Evolutionary conservation across 2,329 filamentous ascomycete genomes (phyloP).

Genomic region (Ascochyta pisi): DNA sequence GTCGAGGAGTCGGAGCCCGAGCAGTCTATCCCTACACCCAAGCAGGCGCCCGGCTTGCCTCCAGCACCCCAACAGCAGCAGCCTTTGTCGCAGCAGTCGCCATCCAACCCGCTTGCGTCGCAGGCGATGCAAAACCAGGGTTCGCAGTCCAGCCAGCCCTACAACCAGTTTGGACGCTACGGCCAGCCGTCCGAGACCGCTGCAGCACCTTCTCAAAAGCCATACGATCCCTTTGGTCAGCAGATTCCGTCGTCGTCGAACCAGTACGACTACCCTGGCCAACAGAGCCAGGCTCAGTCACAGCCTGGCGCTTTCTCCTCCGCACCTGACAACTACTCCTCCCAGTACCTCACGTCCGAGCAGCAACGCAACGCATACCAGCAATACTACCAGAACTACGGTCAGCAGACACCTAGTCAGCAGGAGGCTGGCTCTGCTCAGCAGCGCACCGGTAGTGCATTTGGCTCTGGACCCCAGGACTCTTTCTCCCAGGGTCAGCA

Average conservation of each 20-base stretch:
- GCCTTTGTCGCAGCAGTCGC: constrained; percentile 51
- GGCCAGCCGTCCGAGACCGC: constrained; percentile 67
- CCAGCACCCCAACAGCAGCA: constrained; percentile 65
- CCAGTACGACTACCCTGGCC: constrained; percentile 57
- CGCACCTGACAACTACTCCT: constrained; percentile 78
- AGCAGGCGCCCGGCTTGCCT: constrained; percentile 67
- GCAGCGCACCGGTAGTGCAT: constrained; percentile 79
- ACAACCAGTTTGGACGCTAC: constrained; percentile 75
- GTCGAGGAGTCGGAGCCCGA: constrained; percentile 50
- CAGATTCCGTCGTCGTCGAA: constrained; percentile 63
- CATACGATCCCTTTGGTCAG: constrained; percentile 85
- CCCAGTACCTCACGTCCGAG: constrained; percentile 79
- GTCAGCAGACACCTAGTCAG: constrained; percentile 61
- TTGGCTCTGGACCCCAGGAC: constrained; percentile 67
- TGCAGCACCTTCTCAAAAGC: constrained; percentile 72
- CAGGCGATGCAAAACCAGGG: constrained; percentile 63
- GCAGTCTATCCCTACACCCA: constrained; percentile 57
- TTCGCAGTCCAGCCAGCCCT: constrained; percentile 52
- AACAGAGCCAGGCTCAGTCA: constrained; percentile 63
- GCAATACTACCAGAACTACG: constrained; percentile 67
- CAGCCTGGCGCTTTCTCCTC: constrained; percentile 74
- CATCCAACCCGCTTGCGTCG: constrained; percentile 56
- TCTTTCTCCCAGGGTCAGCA: constrained; percentile 70
- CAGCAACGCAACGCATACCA: constrained; percentile 76
- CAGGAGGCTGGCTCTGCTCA: constrained; percentile 76